A percentile compares a stretch with the other conserved stretches of the same genome.
phyloP scores from a whole-genome alignment of 768 basidiomycete species.

The Boletales sp. region DNA sequence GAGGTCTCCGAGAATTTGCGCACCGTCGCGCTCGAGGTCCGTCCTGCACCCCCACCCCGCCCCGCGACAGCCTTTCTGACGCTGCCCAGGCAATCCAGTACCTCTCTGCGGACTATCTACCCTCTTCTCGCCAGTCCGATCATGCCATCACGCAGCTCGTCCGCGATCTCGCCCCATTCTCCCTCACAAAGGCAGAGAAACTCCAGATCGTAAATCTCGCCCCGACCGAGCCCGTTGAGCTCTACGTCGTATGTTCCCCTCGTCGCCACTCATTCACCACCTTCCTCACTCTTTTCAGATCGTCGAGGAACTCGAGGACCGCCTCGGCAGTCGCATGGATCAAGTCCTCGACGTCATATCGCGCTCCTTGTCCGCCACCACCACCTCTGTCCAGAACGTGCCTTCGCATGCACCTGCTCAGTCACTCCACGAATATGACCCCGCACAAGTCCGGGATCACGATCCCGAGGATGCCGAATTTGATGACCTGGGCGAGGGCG shows the following conservation, averaged over 20 bases:
- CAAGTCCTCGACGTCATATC: slow-evolving; percentile 61
- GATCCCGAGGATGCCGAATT: slow-evolving; percentile 53
- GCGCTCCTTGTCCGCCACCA: slow-evolving; percentile 30
- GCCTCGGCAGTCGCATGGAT: slow-evolving; percentile 67
- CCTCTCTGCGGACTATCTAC: slow-evolving; percentile 72
- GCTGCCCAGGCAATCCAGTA: slow-evolving; percentile 74
- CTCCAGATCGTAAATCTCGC: slow-evolving; percentile 89
- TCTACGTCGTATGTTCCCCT: slow-evolving; percentile 71
- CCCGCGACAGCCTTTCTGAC: background rate
- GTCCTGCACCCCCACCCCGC: background rate
- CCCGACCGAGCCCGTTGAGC: slow-evolving; percentile 76
- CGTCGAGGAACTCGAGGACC: slow-evolving; percentile 86
- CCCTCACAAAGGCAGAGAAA: slow-evolving; percentile 88
- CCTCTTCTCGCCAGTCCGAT: slow-evolving; percentile 60
- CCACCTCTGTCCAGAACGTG: background rate
- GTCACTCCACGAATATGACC: slow-evolving; percentile 15
- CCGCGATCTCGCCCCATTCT: slow-evolving; percentile 59
- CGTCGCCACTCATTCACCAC: background rate
- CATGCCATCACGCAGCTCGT: slow-evolving; percentile 65
- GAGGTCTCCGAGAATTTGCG: slow-evolving; percentile 78
- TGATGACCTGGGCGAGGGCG: slow-evolving; percentile 65
- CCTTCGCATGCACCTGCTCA: background rate
- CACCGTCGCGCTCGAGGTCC: slow-evolving; percentile 76
- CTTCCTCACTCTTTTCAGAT: slow-evolving; percentile 48
- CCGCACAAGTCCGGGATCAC: slow-evolving; percentile 30